phyloP scores from a whole-genome alignment of 2,329 filamentous ascomycete genomes.

The Penicillium oxalicum region DNA sequence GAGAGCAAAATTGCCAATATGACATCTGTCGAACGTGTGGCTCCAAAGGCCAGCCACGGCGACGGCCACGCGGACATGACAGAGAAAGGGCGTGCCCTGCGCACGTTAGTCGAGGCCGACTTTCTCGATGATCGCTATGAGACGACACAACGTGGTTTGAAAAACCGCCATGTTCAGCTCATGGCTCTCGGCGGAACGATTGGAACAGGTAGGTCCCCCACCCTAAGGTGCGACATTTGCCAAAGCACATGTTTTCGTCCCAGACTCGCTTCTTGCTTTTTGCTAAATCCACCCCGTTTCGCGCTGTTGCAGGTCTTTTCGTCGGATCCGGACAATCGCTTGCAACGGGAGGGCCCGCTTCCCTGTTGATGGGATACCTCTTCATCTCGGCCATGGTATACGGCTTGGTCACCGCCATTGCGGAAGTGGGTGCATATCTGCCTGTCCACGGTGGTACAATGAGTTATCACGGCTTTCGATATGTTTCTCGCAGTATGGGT shows the following conservation, averaged over 20 bases:
- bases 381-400: slow-evolving; percentile 45
- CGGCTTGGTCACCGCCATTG: slow-evolving; percentile 44
- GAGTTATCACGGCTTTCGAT: slow-evolving; percentile 41
- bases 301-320: slow-evolving; percentile 39
- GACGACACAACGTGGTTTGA: slow-evolving; percentile 38
- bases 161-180: slow-evolving; percentile 38
- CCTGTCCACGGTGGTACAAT: slow-evolving; percentile 41
- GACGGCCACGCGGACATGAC: slow-evolving; percentile 1
- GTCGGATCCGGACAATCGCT: slow-evolving; percentile 50
- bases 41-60: background rate
- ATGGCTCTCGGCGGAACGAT: slow-evolving; percentile 42
- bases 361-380: slow-evolving; percentile 48
- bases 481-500: slow-evolving; percentile 38
- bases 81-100: slow-evolving; percentile 12
- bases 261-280: too few species aligned
- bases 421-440: slow-evolving; percentile 40
- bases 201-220: slow-evolving; percentile 38
- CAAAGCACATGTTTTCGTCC: background rate
- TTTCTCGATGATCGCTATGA: slow-evolving; percentile 38
- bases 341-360: slow-evolving; percentile 47
- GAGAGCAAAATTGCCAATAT: background rate
- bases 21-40: slow-evolving; percentile 3
- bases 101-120: slow-evolving; percentile 32
- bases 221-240: background rate
- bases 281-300: too few species aligned